These are phyloP conservation scores for Trichosporon ovoides DNA, from an alignment of 1,284 basidiomycete genomes.

Conservation along the genomic window DNA sequence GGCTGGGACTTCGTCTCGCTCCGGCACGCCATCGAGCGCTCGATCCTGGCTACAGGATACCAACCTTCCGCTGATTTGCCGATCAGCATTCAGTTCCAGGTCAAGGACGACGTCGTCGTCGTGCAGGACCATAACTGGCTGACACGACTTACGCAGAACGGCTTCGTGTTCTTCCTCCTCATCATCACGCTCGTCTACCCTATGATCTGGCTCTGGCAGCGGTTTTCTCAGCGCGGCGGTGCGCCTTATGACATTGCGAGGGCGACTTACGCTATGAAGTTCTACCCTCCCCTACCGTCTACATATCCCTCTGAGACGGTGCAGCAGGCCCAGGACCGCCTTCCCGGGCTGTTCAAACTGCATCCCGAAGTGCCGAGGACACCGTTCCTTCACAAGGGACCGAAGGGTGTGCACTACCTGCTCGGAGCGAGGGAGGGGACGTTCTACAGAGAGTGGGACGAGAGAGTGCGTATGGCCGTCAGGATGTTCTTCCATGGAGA, in stretches of 20 bases:
- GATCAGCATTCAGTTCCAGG: slow-evolving; percentile 55
- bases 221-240: slow-evolving; percentile 23
- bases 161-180: slow-evolving; percentile 61
- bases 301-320: slow-evolving; percentile 36
- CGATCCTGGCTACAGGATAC: slow-evolving; percentile 57
- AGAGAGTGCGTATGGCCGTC: slow-evolving; percentile 58
- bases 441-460: slow-evolving; percentile 69
- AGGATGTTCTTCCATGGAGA: slow-evolving; percentile 39
- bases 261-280: slow-evolving; percentile 34
- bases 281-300: slow-evolving; percentile 37
- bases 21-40: slow-evolving; percentile 52
- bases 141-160: slow-evolving; percentile 58
- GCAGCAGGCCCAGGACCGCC: slow-evolving; percentile 27
- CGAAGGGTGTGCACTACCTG: slow-evolving; percentile 46
- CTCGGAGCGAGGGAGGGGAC: slow-evolving; percentile 62
- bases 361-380: slow-evolving; percentile 35
- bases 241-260: slow-evolving; percentile 27
- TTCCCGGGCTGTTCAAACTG: slow-evolving; percentile 34
- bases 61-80: slow-evolving; percentile 42
- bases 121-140: slow-evolving; percentile 60
- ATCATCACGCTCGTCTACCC: slow-evolving; percentile 64
- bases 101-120: slow-evolving; percentile 50
- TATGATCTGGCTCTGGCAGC: slow-evolving; percentile 54
- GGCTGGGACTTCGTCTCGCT: slow-evolving; percentile 60
- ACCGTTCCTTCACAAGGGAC: slow-evolving; percentile 30